These are phyloP conservation scores for Polyporus arcularius DNA, from an alignment of 768 basidiomycete genomes.

Conservation along the genomic window DNA sequence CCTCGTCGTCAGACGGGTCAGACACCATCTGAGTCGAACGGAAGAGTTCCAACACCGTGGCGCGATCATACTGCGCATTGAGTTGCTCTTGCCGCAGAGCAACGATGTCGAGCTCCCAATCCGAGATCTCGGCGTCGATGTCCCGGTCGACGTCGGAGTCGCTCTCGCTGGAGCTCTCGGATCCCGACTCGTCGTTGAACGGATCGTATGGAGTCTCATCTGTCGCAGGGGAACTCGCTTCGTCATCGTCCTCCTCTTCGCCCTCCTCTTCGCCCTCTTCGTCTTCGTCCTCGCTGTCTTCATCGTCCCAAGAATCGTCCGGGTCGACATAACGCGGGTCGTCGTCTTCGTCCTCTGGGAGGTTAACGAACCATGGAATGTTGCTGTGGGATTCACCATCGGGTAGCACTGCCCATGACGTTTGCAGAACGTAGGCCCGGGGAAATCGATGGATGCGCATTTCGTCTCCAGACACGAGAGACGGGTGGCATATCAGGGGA, in stretches of 20 bases:
- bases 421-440: neutral
- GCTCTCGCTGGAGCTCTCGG: neutral
- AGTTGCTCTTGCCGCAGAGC: neutral
- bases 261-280: neutral
- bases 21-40: neutral
- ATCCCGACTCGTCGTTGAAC: neutral
- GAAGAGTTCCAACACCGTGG: slow-evolving; percentile 2
- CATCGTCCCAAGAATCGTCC: neutral
- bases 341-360: neutral
- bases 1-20: neutral
- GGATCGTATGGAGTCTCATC: neutral
- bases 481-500: slow-evolving; percentile 2
- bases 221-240: neutral
- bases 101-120: neutral
- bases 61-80: neutral
- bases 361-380: neutral
- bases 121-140: neutral
- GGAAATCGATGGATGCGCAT: neutral
- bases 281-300: neutral
- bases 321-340: neutral
- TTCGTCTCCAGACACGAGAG: neutral
- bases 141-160: neutral
- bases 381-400: neutral
- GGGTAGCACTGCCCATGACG: neutral
- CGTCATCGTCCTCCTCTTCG: neutral